These are phyloP conservation scores for Neofusicoccum sp. DNA, from an alignment of 2,329 filamentous ascomycete species.

Conservation along the genomic window DNA sequence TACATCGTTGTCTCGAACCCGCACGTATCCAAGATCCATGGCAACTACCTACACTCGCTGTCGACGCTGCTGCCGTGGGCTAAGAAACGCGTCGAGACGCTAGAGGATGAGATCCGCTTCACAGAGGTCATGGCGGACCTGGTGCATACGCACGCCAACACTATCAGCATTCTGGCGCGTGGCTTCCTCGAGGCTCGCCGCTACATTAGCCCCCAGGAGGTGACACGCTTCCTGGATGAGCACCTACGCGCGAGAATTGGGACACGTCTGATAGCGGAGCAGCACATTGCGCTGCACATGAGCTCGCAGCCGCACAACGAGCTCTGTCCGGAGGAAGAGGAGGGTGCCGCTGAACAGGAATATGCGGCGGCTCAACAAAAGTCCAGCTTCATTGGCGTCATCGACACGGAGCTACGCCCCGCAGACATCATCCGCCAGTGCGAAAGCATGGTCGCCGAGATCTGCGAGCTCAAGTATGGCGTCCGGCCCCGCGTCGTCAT, in stretches of 20 bases:
- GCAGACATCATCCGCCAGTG: conserved; percentile 81
- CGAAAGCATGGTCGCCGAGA: conserved; percentile 89
- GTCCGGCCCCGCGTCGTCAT: conserved; percentile 79
- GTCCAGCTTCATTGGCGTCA: conserved; percentile 84
- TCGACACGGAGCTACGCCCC: conserved; percentile 85
- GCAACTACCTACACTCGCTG: conserved; percentile 92
- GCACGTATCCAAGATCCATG: conserved; percentile 90
- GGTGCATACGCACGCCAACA: conserved; percentile 93
- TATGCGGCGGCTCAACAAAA: not conserved
- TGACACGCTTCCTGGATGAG: conserved; percentile 91
- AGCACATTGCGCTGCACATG: conserved; percentile 89
- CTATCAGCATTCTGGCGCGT: conserved; percentile 86
- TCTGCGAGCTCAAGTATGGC: conserved; percentile 95
- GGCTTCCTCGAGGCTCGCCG: conserved; percentile 92
- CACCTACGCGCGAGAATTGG: conserved; percentile 93
- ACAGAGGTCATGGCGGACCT: conserved; percentile 91
- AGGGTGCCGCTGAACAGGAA: conserved; percentile 34
- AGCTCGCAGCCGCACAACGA: conserved; percentile 72
- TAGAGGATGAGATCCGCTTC: conserved; percentile 88
- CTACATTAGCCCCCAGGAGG: conserved; percentile 80
- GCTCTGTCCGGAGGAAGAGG: conserved; percentile 36
- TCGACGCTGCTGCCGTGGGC: conserved; percentile 87
- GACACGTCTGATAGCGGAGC: conserved; percentile 90
- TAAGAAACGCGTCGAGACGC: conserved; percentile 68
- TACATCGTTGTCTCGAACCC: conserved; percentile 99